phyloP scores from a whole-genome alignment of 805 yeast species.

The Suhomyces vadensis region DNA sequence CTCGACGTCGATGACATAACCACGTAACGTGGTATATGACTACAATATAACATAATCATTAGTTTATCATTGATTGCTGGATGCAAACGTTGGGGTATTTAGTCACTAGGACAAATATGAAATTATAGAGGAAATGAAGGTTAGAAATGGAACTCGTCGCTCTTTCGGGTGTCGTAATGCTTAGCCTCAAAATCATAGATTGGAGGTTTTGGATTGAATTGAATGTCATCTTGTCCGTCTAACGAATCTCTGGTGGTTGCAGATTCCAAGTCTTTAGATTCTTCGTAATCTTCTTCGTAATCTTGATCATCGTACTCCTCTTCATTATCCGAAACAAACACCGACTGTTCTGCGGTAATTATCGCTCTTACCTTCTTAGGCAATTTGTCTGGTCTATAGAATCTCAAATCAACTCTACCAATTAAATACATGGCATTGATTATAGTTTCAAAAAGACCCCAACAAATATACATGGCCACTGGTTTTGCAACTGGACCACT shows the following conservation, averaged over 20 bases:
- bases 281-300: constrained; percentile 1
- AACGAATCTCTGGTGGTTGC: not conserved
- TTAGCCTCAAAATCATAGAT: not conserved
- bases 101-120: not conserved
- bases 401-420: constrained; percentile 72
- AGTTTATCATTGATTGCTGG: not conserved
- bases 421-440: constrained; percentile 57
- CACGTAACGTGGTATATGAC: too few species aligned
- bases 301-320: constrained; percentile 7
- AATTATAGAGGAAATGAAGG: not conserved
- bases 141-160: constrained; percentile 3
- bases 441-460: constrained; percentile 67
- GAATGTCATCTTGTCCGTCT: constrained; percentile 2
- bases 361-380: constrained; percentile 40
- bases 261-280: not conserved
- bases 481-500: constrained; percentile 34
- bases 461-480: constrained; percentile 62
- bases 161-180: not conserved
- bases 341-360: constrained; percentile 44
- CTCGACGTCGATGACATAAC: too few species aligned
- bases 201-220: not conserved
- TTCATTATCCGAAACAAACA: constrained; percentile 8
- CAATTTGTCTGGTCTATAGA: constrained; percentile 71
- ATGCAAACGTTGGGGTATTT: not conserved
- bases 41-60: too few species aligned